Evolutionary conservation across 805 yeast species (phyloP).

Genomic region (Wickerhamiella brachini): DNA sequence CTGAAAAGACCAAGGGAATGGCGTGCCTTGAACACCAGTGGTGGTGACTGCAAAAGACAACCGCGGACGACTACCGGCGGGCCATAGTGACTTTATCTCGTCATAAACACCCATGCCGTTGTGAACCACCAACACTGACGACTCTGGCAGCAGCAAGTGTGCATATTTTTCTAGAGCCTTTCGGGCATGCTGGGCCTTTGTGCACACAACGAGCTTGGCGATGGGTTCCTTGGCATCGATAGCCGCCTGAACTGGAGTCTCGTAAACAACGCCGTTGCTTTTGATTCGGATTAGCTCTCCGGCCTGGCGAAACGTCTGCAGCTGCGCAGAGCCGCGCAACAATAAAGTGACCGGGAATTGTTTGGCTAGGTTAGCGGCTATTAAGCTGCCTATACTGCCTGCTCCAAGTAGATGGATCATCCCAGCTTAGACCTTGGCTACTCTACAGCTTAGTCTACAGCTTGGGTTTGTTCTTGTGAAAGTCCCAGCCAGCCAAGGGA

Average conservation of each 20-base stretch:
- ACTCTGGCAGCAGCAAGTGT: conserved; percentile 32
- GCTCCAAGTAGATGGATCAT: conserved; percentile 34
- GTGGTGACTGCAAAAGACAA: conserved; percentile 64
- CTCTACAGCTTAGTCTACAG: too few relatives aligned
- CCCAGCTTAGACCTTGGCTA: too few relatives aligned
- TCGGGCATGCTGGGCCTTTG: conserved; percentile 66
- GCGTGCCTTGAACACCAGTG: conserved; percentile 60
- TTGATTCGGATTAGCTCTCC: conserved; percentile 6
- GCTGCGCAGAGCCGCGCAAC: conserved; percentile 30
- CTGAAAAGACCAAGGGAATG: conserved; percentile 31
- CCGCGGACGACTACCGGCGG: conserved; percentile 35
- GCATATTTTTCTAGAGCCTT: conserved; percentile 46
- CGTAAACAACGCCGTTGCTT: conserved; percentile 21
- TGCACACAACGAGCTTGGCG: conserved; percentile 52
- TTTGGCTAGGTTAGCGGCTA: conserved; percentile 34
- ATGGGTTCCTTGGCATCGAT: conserved; percentile 24
- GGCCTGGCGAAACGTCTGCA: conserved; percentile 27
- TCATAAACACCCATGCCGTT: conserved; percentile 72
- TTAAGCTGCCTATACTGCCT: conserved; percentile 38
- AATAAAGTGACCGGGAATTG: conserved; percentile 29
- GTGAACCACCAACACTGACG: conserved; percentile 59
- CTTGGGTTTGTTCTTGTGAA: too few relatives aligned
- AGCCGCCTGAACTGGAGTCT: conserved; percentile 10
- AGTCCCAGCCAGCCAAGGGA: too few relatives aligned
- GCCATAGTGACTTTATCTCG: conserved; percentile 42